Percentiles rank a stretch among this genome's conserved stretches.
phyloP scores from a whole-genome alignment of 73 alveolate genomes.

The Tetrahymena malaccensis region DNA sequence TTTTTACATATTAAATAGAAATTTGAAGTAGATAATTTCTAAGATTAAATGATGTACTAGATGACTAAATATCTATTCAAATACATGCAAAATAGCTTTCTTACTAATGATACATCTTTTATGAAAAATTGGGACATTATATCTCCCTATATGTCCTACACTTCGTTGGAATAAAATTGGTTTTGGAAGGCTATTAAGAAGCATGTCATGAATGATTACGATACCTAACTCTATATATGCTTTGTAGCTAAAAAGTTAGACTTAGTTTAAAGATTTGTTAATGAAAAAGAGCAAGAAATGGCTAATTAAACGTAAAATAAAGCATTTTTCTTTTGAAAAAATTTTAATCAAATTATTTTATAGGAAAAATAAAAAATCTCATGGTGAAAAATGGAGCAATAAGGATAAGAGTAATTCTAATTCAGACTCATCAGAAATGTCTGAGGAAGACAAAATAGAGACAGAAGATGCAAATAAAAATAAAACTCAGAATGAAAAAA shows the following conservation, averaged over 20 bases:
- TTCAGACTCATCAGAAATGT: neutral
- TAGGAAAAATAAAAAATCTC: neutral
- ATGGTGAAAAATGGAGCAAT: neutral
- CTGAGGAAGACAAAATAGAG: neutral
- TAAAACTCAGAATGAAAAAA: neutral
- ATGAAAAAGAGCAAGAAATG: neutral
- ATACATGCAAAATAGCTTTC: slow-evolving; percentile 21
- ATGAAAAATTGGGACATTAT: slow-evolving; percentile 44
- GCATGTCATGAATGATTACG: neutral
- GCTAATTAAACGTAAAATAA: neutral
- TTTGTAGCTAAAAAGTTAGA: neutral
- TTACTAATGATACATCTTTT: slow-evolving; percentile 36
- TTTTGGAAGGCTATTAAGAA: neutral
- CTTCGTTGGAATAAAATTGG: neutral
- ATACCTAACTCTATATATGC: neutral
- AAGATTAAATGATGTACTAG: slow-evolving; percentile 37
- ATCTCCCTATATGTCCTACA: slow-evolving; percentile 8
- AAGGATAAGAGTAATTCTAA: neutral
- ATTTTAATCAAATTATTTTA: neutral
- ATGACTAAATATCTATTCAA: slow-evolving; percentile 39
- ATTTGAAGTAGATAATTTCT: slow-evolving; percentile 21
- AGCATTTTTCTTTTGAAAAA: neutral
- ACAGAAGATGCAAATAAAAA: neutral
- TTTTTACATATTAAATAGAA: neutral
- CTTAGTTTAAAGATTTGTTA: neutral